Conservation (phyloP, 2,329 filamentous ascomycete species). For the Colletotrichum orbiculare region DNA sequence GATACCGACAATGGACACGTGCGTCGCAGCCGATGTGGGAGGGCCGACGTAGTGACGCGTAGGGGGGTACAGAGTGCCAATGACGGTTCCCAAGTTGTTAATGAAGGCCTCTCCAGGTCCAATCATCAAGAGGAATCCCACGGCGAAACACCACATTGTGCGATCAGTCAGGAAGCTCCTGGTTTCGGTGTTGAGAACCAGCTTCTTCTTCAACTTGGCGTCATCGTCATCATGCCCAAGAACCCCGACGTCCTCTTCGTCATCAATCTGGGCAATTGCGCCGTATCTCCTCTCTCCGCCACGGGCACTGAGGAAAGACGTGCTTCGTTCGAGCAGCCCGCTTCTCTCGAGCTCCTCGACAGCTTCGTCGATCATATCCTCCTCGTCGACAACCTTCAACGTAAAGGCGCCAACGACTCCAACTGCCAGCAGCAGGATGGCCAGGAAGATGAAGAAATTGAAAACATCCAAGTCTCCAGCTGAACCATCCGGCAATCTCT, state of each 20-base stretch:
- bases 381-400: conserved; percentile 83
- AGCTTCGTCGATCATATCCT: conserved; percentile 88
- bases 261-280: conserved; percentile 58
- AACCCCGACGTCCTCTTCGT: conserved; percentile 58
- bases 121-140: conserved; percentile 91
- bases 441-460: conserved; percentile 88
- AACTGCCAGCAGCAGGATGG: conserved; percentile 73
- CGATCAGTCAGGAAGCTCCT: conserved; percentile 84
- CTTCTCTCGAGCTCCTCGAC: conserved; percentile 92
- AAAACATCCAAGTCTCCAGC: conserved; percentile 78
- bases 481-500: conserved; percentile 71
- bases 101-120: conserved; percentile 98
- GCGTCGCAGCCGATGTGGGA: conserved; percentile 78
- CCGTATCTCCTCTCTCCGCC: conserved; percentile 69
- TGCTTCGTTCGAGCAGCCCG: conserved; percentile 79
- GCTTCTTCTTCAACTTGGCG: conserved; percentile 80
- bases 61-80: conserved; percentile 82
- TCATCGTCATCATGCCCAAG: conserved; percentile 53
- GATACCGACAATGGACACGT: conserved; percentile 91
- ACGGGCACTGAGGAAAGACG: conserved; percentile 68
- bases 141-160: conserved; percentile 95
- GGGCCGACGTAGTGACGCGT: conserved; percentile 52
- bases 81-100: conserved; percentile 95
- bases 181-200: conserved; percentile 92
- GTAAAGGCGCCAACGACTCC: conserved; percentile 80